Evolutionary conservation across 2,329 filamentous ascomycete genomes (phyloP).

Genomic region (Nannizzia gypsea): DNA sequence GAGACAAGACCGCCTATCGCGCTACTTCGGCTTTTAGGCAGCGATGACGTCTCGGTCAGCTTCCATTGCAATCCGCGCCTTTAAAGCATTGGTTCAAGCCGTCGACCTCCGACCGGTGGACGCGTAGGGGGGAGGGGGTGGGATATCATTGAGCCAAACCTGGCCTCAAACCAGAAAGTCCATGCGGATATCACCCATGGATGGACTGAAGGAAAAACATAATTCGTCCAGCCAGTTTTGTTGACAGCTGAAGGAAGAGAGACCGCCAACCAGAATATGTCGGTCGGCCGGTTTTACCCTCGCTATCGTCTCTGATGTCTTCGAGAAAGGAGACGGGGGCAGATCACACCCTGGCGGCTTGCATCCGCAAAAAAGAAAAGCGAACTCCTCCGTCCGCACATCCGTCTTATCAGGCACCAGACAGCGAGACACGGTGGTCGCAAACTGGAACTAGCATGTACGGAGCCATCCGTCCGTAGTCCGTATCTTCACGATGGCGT

Average conservation of each 20-base stretch:
- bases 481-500: not conserved
- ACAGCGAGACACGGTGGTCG: not conserved
- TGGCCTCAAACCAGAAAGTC: not conserved
- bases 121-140: not conserved
- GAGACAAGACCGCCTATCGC: not conserved
- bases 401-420: not conserved
- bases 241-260: not conserved
- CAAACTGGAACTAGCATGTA: not conserved
- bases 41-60: not conserved
- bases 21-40: not conserved
- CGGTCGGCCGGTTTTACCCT: not conserved
- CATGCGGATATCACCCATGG: not conserved
- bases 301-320: not conserved
- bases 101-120: not conserved
- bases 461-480: not conserved
- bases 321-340: not conserved
- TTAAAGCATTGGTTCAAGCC: not conserved
- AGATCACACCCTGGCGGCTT: not conserved
- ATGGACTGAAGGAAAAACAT: not conserved
- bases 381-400: not conserved
- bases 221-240: not conserved
- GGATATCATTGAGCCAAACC: not conserved
- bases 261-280: not conserved
- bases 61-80: not conserved
- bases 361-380: not conserved